These are phyloP conservation scores for Nicotiana undulata DNA, from an alignment of 257 asterid species.

Conservation along the genomic window DNA sequence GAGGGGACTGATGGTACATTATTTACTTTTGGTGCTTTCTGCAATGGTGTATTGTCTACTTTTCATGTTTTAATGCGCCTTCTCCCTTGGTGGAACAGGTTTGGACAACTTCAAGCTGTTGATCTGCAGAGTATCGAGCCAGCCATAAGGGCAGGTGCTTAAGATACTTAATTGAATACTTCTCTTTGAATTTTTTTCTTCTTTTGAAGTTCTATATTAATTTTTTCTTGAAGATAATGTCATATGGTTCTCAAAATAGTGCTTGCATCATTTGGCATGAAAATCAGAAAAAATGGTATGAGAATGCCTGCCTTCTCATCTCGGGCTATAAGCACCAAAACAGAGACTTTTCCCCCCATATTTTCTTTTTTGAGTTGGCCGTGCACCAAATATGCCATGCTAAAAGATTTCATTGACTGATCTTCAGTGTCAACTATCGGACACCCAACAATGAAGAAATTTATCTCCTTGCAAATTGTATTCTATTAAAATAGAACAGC, in stretches of 20 bases:
- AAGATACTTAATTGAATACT: not conserved
- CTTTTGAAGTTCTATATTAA: not conserved
- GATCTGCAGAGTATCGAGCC: slow-evolving; percentile 85
- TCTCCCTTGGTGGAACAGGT: slow-evolving; percentile 19
- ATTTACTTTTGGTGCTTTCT: no score
- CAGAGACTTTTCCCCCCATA: not conserved
- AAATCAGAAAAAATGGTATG: not conserved
- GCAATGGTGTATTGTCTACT: not conserved
- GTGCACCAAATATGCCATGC: not conserved
- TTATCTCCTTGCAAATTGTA: not conserved
- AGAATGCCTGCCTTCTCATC: not conserved
- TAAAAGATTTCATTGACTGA: not conserved
- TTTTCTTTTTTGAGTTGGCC: not conserved
- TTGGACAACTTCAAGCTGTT: slow-evolving; percentile 89
- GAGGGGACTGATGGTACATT: no score
- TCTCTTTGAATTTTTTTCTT: no score
- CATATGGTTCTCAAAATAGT: not conserved
- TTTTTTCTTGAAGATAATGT: not conserved
- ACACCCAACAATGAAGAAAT: not conserved
- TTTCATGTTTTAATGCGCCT: not conserved
- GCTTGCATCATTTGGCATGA: not conserved
- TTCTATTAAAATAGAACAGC: not conserved
- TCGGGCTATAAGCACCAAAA: not conserved
- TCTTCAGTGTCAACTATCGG: not conserved
- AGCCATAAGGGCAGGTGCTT: slow-evolving; percentile 76